phyloP scores from a whole-genome alignment of 306 rosid species.

The Hippophae gyantsensis region DNA sequence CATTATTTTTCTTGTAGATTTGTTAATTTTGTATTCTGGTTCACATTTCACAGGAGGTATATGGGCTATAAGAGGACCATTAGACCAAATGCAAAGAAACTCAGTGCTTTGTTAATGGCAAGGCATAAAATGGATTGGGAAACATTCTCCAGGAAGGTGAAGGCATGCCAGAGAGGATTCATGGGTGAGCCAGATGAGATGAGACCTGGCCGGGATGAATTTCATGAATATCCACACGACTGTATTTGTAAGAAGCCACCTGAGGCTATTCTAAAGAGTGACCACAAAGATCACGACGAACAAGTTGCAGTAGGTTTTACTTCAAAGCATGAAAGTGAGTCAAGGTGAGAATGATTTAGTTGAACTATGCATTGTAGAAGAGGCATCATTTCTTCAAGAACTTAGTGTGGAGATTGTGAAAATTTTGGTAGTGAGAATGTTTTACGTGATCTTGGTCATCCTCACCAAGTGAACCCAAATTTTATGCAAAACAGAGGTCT shows the following conservation, averaged over 20 bases:
- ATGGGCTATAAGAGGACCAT: constrained; percentile 98
- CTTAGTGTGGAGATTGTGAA: no score
- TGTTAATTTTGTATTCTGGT: constrained; percentile 2
- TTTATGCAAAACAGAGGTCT: no score
- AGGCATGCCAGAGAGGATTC: constrained; percentile 73
- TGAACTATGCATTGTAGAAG: no score
- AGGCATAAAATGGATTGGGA: constrained; percentile 80
- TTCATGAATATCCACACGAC: constrained; percentile 69
- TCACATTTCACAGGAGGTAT: constrained; percentile 55
- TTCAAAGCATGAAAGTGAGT: neutral
- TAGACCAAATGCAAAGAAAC: constrained; percentile 96
- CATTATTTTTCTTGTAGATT: neutral
- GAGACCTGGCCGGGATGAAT: constrained; percentile 80
- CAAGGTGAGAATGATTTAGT: no score
- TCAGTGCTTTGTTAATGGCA: constrained; percentile 69
- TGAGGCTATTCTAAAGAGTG: constrained; percentile 19
- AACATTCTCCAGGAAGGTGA: constrained; percentile 57
- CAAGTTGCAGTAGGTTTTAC: constrained; percentile 21
- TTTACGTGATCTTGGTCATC: no score
- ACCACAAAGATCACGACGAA: constrained; percentile 21
- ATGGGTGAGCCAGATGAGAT: constrained; percentile 95
- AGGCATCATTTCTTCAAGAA: no score
- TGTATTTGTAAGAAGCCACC: constrained; percentile 73
- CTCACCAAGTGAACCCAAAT: no score
- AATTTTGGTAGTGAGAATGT: no score